Percentiles rank a stretch among this genome's conserved stretches.
Evolutionary conservation across 2,329 filamentous ascomycete genomes (phyloP).

Genomic region (Epichloe typhina): DNA sequence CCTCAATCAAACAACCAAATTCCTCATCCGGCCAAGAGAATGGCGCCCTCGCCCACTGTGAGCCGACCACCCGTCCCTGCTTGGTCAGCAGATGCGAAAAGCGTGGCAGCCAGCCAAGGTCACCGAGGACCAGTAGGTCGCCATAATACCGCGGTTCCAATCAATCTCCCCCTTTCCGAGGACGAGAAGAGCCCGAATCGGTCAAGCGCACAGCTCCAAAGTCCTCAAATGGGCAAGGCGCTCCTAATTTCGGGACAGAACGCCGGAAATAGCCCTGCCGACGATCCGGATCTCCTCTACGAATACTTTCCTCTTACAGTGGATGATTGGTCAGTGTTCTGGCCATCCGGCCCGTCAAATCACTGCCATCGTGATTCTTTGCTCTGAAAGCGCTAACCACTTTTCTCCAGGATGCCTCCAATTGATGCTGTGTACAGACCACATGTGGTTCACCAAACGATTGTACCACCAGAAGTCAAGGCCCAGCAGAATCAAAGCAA

Average conservation of each 20-base stretch:
- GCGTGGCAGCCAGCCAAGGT: constrained; percentile 8
- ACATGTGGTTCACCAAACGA: constrained; percentile 85
- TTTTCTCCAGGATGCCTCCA: constrained; percentile 53
- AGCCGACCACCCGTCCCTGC: constrained; percentile 39
- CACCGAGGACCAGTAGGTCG: constrained; percentile 13
- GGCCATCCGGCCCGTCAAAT: neutral
- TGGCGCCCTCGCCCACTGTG: constrained; percentile 39
- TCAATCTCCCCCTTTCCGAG: constrained; percentile 44
- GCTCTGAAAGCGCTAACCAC: neutral
- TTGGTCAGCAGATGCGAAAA: constrained; percentile 28
- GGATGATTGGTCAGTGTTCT: constrained; percentile 58
- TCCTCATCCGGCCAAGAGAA: constrained; percentile 37
- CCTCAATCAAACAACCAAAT: constrained; percentile 20
- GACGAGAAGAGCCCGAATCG: constrained; percentile 45
- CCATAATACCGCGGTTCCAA: constrained; percentile 23
- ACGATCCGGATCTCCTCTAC: constrained; percentile 74
- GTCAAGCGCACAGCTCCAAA: constrained; percentile 35
- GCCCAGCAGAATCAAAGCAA: constrained; percentile 52
- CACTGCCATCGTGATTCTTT: neutral
- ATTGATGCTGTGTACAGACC: constrained; percentile 84
- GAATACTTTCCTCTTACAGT: constrained; percentile 89
- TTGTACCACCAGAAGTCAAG: constrained; percentile 55
- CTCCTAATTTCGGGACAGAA: constrained; percentile 21
- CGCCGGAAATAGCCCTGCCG: constrained; percentile 47
- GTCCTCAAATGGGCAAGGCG: constrained; percentile 33